phyloP scores from a whole-genome alignment of 2,329 filamentous ascomycete genomes.

The Penicillium sp. region DNA sequence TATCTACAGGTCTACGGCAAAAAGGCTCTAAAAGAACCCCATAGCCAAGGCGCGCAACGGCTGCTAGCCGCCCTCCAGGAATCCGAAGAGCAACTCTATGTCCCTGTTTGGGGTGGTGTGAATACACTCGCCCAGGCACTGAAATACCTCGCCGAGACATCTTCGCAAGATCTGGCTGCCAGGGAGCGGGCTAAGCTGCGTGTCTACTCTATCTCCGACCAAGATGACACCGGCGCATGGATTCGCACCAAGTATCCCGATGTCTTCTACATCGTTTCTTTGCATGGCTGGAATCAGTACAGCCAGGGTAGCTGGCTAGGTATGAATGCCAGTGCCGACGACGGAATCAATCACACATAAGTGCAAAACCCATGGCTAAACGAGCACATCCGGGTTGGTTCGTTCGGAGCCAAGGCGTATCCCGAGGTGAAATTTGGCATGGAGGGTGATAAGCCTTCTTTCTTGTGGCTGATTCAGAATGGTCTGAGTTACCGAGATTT shows the following conservation, averaged over 20 bases:
- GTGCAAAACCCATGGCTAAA: background rate
- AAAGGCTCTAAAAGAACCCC: background rate
- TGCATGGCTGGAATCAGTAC: background rate
- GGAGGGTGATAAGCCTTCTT: background rate
- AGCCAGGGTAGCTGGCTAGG: background rate
- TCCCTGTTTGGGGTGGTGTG: conserved; percentile 8
- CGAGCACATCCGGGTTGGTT: background rate
- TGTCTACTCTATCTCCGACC: background rate
- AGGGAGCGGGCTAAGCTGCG: background rate
- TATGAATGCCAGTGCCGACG: background rate
- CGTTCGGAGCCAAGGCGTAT: background rate
- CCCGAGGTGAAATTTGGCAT: background rate
- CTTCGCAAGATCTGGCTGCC: background rate
- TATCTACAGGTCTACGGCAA: background rate
- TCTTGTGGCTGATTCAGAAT: background rate
- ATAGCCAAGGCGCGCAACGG: background rate
- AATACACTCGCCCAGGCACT: conserved; percentile 11
- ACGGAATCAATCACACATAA: background rate
- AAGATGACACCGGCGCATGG: background rate
- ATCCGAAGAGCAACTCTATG: conserved; percentile 3
- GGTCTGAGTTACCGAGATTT: background rate
- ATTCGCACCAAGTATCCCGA: background rate
- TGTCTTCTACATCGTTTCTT: background rate
- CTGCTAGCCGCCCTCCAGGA: background rate
- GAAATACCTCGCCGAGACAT: background rate